Conservation (phyloP, 306 rosid species). For the Styphnolobium japonicum region DNA sequence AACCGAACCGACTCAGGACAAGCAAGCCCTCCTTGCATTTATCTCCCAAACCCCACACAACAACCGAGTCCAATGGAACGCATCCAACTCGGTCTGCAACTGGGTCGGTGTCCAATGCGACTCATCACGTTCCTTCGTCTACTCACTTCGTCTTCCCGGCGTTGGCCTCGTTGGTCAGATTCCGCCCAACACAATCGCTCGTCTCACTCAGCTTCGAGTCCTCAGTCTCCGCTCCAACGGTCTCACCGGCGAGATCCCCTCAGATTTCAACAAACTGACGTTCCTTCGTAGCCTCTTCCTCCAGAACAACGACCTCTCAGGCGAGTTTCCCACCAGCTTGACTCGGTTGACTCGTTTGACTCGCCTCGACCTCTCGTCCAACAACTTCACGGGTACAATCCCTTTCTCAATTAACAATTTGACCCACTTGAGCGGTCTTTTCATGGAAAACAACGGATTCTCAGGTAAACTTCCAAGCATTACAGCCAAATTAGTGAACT, state of each 20-base stretch:
- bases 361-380: conserved; percentile 55
- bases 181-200: conserved; percentile 54
- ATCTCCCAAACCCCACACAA: conserved; percentile 47
- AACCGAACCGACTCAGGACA: conserved; percentile 66
- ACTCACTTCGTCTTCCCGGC: conserved; percentile 57
- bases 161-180: conserved; percentile 66
- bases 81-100: conserved; percentile 54
- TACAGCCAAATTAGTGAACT: background rate
- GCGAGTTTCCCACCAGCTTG: conserved; percentile 45
- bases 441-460: conserved; percentile 51
- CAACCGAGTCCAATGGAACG: conserved; percentile 63
- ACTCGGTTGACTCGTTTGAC: conserved; percentile 47
- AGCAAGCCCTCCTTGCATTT: conserved; percentile 61
- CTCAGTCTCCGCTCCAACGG: conserved; percentile 63
- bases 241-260: conserved; percentile 48
- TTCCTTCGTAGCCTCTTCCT: conserved; percentile 59
- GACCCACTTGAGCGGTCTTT: conserved; percentile 47
- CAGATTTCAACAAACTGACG: conserved; percentile 57
- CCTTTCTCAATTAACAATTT: conserved; percentile 58
- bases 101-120: conserved; percentile 70
- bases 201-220: conserved; percentile 49
- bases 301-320: conserved; percentile 48
- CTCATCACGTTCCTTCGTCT: conserved; percentile 35
- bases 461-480: conserved; percentile 56
- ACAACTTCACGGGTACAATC: conserved; percentile 55